Evolutionary conservation across 306 rosid genomes (phyloP), one percentile per base, ranked within the genome.

Genomic region (Betula pendula): DNA sequence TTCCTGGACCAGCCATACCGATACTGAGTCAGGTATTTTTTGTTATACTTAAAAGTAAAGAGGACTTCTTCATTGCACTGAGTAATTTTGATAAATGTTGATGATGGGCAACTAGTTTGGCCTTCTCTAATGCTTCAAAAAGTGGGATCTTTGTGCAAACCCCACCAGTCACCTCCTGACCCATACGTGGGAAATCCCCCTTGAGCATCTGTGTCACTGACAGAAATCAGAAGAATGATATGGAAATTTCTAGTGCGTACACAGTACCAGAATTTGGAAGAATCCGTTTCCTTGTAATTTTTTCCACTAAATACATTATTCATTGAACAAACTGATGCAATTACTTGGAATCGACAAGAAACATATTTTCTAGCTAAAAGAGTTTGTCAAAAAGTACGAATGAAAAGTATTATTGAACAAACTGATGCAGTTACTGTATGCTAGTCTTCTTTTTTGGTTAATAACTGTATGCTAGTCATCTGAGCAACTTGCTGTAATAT

Each of bases 1-100:
- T 94, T 75, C 98, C 98, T 29, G 98, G 98, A 84, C 98, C 98
- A 50, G 92, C 90, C 79, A 88, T 94, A 88, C 98, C 98, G 50
- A 85, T 94, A 68, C 85, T 94, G 88, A 91, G 78, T 88, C 94
- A 94, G 98, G 98, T 94, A 91, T 68, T 76, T 74, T 42, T 72
- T 74, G 29, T 3, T 45, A 45, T 33, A 15, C 47, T 68, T 19
- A 15, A 3, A 63, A 53, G 27, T 33, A 6, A 7, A 38, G 24
- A 24, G 63, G 9, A 56, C 31, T 11, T 24, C 29, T 35, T 9
- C 27, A 38, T 38, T 65, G 5, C 8, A 33, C 16, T 8, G 48
- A 38, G 48, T 65, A 35, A 33, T 35, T 35, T 35, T 35, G 47
- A n/a, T 65, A 8, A 17, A 65, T 40, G 70, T 65, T 38, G 70